Evolutionary conservation across 2,329 filamentous ascomycete species (phyloP).

Genomic region (Cladosporium sp.): DNA sequence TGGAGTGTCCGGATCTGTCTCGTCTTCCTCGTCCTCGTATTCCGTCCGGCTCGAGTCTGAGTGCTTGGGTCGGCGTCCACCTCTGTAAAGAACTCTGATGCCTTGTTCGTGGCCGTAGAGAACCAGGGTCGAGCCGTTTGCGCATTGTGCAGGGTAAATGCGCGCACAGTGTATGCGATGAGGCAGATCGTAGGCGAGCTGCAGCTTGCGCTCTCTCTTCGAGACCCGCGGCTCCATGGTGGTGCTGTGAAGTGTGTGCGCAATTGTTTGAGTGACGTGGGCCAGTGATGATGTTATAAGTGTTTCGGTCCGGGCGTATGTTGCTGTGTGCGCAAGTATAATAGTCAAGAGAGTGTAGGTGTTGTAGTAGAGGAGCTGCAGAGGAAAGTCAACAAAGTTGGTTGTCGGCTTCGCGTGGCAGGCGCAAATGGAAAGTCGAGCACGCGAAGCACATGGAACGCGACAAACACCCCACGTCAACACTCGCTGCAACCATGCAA

Average conservation of each 20-base stretch:
- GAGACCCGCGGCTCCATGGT: constrained; percentile 30
- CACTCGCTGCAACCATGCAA: background rate
- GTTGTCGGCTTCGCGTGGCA: background rate
- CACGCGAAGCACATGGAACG: background rate
- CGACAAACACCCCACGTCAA: constrained; percentile 9
- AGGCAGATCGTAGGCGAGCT: constrained; percentile 55
- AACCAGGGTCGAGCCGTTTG: constrained; percentile 63
- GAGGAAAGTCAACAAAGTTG: background rate
- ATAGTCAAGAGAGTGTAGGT: background rate
- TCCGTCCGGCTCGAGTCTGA: constrained; percentile 27
- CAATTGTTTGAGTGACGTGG: background rate
- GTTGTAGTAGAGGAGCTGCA: background rate
- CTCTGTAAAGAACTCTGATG: constrained; percentile 61
- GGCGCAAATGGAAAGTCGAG: background rate
- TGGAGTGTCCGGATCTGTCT: constrained; percentile 57
- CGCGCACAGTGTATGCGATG: constrained; percentile 58
- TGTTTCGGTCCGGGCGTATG: background rate
- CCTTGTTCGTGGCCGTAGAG: constrained; percentile 61
- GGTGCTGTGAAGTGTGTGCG: background rate
- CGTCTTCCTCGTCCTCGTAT: constrained; percentile 58
- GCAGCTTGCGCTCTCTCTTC: constrained; percentile 35
- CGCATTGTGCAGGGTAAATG: constrained; percentile 58
- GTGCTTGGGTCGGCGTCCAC: constrained; percentile 45
- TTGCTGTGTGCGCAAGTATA: background rate
- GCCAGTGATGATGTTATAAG: background rate